A percentile compares a stretch with the other conserved stretches of the same genome.
Evolutionary conservation across 305 asterid species (phyloP).

Genomic region (Ruellia speciosa): DNA sequence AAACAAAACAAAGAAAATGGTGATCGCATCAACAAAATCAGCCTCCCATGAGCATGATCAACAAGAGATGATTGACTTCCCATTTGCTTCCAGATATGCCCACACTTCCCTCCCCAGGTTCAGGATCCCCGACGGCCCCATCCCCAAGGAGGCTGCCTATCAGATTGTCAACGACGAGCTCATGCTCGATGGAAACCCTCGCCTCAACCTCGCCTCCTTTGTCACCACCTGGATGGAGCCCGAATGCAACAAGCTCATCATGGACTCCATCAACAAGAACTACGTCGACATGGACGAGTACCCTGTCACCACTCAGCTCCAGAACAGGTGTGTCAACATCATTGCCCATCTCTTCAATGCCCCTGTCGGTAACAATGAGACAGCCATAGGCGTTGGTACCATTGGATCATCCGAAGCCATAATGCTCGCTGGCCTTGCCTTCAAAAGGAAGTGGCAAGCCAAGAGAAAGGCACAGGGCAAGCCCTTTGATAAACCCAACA

Average conservation of each 20-base stretch:
- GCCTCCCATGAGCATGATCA: slow-evolving; percentile 20
- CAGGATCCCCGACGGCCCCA: slow-evolving; percentile 33
- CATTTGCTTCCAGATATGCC: slow-evolving; percentile 52
- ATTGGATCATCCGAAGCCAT: slow-evolving; percentile 49
- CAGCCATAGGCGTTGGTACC: slow-evolving; percentile 39
- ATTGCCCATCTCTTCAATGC: slow-evolving; percentile 47
- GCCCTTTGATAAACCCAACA: slow-evolving; percentile 39
- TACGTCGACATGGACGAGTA: slow-evolving; percentile 56
- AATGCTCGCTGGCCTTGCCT: slow-evolving; percentile 54
- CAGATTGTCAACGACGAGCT: slow-evolving; percentile 50
- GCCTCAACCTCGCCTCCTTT: slow-evolving; percentile 47
- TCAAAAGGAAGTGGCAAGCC: slow-evolving; percentile 49
- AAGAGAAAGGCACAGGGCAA: slow-evolving; percentile 36
- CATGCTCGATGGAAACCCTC: slow-evolving; percentile 58
- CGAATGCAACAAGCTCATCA: slow-evolving; percentile 45
- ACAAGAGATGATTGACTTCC: slow-evolving; percentile 15
- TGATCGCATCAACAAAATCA: slow-evolving; percentile 26
- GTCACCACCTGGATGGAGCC: slow-evolving; percentile 64
- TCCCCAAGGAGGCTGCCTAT: slow-evolving; percentile 56
- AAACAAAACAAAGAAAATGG: too few relatives aligned
- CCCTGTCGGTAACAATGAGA: slow-evolving; percentile 35
- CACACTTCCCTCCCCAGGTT: slow-evolving; percentile 41
- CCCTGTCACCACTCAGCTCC: slow-evolving; percentile 54
- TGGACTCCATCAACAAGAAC: slow-evolving; percentile 41
- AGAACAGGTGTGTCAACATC: slow-evolving; percentile 46